Percentiles rank a stretch among this genome's conserved stretches.
These are phyloP conservation scores for Epichloe gansuensis DNA, from an alignment of 2,329 filamentous ascomycete genomes.

Conservation along the genomic window DNA sequence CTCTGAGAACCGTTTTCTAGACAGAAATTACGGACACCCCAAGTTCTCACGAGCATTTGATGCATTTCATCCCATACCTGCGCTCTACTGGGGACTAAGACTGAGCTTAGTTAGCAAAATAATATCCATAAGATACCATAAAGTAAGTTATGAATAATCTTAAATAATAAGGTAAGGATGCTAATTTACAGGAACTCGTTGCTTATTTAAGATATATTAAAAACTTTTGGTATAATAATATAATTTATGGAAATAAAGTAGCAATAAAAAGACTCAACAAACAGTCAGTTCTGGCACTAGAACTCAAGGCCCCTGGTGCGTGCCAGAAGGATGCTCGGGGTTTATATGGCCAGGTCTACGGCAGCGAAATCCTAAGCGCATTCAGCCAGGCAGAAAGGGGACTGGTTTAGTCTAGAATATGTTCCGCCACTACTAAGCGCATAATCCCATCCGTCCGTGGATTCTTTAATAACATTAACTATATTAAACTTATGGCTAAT, in stretches of 20 bases:
- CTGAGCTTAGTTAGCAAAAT: constrained; percentile 13
- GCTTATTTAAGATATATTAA: constrained; percentile 14
- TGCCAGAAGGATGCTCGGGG: constrained; percentile 14
- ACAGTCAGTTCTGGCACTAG: constrained; percentile 18
- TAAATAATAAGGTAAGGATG: background rate
- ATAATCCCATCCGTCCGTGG: too few relatives aligned
- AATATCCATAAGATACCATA: constrained; percentile 10
- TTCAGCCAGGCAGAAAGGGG: constrained; percentile 3
- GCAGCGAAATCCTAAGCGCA: constrained; percentile 19
- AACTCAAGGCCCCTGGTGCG: constrained; percentile 18
- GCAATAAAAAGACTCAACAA: constrained; percentile 18
- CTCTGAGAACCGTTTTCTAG: too few relatives aligned
- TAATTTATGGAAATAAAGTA: constrained; percentile 16
- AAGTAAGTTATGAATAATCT: constrained; percentile 16
- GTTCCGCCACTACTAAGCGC: too few relatives aligned
- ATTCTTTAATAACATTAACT: too few relatives aligned
- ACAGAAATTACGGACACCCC: constrained; percentile 2
- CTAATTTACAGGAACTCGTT: constrained; percentile 2
- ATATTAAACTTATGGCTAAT: too few relatives aligned
- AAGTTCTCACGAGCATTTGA: constrained; percentile 20
- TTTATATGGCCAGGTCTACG: constrained; percentile 16
- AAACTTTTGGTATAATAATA: constrained; percentile 18
- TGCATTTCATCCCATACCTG: constrained; percentile 17
- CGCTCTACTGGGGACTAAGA: constrained; percentile 19
- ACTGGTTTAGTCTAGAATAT: too few relatives aligned